Conservation (phyloP, 164 flowering plant species). For the Magnolia sinica region DNA sequence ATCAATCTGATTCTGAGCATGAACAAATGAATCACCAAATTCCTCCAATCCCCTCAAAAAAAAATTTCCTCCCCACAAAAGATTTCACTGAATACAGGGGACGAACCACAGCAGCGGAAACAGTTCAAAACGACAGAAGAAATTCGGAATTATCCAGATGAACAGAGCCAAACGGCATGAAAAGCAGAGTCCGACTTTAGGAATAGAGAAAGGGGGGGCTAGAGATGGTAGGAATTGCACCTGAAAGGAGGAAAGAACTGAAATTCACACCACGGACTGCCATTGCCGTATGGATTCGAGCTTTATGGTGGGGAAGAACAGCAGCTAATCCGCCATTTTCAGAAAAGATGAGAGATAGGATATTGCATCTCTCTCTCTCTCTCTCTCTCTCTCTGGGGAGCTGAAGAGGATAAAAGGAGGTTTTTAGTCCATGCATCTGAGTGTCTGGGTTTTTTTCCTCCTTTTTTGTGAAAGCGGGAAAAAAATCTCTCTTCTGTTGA, state of each 20-base stretch:
- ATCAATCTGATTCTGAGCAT: too few species aligned
- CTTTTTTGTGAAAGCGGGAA: background rate
- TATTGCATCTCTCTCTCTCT: background rate
- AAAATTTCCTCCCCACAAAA: too few species aligned
- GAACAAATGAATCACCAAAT: background rate
- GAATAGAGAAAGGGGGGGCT: too few species aligned
- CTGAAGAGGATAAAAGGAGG: slow-evolving; percentile 26
- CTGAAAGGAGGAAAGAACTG: slow-evolving; percentile 59
- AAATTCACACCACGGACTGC: slow-evolving; percentile 64
- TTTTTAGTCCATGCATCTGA: slow-evolving; percentile 5
- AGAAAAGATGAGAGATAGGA: background rate
- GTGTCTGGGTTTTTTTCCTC: background rate
- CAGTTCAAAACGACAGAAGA: background rate
- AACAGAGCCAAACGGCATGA: background rate
- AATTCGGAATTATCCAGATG: background rate
- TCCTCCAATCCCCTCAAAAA: background rate
- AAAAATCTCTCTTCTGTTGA: slow-evolving; percentile 19
- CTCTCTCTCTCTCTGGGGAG: background rate
- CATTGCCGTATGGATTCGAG: slow-evolving; percentile 33
- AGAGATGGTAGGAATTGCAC: slow-evolving; percentile 22
- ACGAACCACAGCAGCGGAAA: too few species aligned
- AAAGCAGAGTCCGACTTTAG: too few species aligned
- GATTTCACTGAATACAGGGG: too few species aligned
- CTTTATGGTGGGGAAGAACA: background rate
- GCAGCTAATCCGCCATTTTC: background rate